Conservation (phyloP, 257 asterid species). For the Phtheirospermum japonicum region DNA sequence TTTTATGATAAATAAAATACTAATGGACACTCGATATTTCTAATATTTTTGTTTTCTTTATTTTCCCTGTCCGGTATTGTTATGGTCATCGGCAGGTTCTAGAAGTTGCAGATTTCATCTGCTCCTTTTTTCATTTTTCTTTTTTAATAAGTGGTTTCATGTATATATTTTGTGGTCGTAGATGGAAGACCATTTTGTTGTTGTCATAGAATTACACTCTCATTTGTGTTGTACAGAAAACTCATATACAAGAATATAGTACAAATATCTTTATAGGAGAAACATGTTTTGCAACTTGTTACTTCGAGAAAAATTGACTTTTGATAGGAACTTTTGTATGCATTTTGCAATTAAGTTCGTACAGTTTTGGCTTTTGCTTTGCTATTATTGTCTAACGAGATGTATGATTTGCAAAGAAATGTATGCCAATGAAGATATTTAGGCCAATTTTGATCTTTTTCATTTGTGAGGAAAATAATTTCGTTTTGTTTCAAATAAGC, state of each 20-base stretch:
- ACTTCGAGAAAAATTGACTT: neutral
- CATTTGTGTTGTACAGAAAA: slow-evolving; percentile 29
- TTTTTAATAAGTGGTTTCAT: neutral
- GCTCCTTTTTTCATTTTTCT: neutral
- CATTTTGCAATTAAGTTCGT: neutral
- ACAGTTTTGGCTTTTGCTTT: neutral
- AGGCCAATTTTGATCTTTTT: neutral
- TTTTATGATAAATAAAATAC: slow-evolving; percentile 40
- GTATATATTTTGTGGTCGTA: too few relatives aligned
- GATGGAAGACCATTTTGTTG: slow-evolving; percentile 2
- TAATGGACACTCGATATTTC: slow-evolving; percentile 14
- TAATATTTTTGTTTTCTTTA: neutral
- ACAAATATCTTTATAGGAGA: slow-evolving; percentile 24
- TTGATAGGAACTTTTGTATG: neutral
- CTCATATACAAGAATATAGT: slow-evolving; percentile 18
- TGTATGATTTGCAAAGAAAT: neutral
- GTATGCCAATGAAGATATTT: neutral
- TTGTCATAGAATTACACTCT: neutral
- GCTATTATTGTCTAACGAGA: neutral
- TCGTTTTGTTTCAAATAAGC: too few relatives aligned
- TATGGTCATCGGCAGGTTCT: slow-evolving; percentile 29
- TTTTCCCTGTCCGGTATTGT: slow-evolving; percentile 3
- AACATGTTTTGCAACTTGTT: neutral
- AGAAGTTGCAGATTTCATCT: slow-evolving; percentile 23
- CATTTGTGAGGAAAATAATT: too few relatives aligned